These are phyloP conservation scores for Salix dunnii DNA, from an alignment of 345 rosid species.

Conservation along the genomic window DNA sequence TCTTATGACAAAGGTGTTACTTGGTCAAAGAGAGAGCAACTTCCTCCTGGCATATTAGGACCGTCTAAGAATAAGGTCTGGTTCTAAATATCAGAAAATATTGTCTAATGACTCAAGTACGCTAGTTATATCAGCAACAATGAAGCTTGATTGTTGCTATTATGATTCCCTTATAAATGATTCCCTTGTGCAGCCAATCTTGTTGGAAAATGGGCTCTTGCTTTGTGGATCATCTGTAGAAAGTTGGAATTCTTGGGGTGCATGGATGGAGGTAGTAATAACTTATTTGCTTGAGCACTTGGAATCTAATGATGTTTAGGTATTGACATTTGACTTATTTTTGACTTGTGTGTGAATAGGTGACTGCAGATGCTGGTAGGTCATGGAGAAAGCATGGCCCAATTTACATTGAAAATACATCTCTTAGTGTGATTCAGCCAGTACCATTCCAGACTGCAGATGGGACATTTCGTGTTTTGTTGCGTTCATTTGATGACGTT, in stretches of 20 bases:
- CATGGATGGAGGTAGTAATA: conserved; percentile 78
- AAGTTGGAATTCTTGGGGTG: conserved; percentile 97
- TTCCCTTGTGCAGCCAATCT: conserved; percentile 56
- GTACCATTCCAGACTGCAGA: conserved; percentile 65
- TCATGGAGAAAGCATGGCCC: conserved; percentile 88
- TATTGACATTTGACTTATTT: conserved; percentile 8
- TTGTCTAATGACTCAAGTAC: neutral
- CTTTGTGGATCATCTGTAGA: conserved; percentile 90
- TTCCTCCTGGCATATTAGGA: conserved; percentile 86
- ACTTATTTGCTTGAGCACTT: conserved; percentile 10
- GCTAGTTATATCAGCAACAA: conserved; percentile 2
- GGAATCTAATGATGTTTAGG: conserved; percentile 8
- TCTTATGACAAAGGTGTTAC: conserved; percentile 75
- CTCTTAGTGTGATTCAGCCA: conserved; percentile 93
- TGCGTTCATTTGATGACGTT: conserved; percentile 62
- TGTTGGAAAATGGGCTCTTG: conserved; percentile 61
- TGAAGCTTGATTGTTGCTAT: neutral
- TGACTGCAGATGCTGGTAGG: conserved; percentile 64
- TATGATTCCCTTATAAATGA: conserved; percentile 1
- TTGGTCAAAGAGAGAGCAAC: conserved; percentile 79
- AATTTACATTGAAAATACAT: conserved; percentile 52
- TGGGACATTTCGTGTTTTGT: conserved; percentile 57
- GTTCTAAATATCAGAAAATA: neutral
- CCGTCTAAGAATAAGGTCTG: conserved; percentile 85
- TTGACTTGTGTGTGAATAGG: conserved; percentile 37